Conservation (phyloP, 164 flowering plant species). For the Taxillus chinensis region DNA sequence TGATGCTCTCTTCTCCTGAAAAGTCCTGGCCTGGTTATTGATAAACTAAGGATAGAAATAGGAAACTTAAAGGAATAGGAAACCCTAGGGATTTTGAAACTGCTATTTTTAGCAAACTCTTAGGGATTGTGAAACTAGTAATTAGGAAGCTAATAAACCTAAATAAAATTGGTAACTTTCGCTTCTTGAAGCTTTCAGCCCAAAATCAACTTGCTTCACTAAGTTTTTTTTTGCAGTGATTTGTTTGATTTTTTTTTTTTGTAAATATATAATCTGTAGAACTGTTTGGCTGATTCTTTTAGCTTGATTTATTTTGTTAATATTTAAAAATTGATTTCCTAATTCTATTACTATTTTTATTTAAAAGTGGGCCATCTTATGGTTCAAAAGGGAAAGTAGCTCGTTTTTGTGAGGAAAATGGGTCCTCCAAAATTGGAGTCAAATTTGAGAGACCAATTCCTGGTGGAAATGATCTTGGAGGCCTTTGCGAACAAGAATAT, state of each 20-base stretch:
- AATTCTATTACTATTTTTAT: background rate
- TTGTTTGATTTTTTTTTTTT: background rate
- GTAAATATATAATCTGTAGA: too few relatives aligned
- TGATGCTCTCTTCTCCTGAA: too few relatives aligned
- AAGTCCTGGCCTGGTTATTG: too few relatives aligned
- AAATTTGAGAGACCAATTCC: constrained; percentile 72
- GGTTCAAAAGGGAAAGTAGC: constrained; percentile 71
- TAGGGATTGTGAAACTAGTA: too few relatives aligned
- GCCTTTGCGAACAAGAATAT: constrained; percentile 69
- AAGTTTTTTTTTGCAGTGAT: background rate
- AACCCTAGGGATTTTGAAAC: too few relatives aligned
- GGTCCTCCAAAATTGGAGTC: constrained; percentile 73
- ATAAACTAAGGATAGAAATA: too few relatives aligned
- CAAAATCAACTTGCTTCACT: too few relatives aligned
- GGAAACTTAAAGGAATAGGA: too few relatives aligned
- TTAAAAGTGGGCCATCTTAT: constrained; percentile 56
- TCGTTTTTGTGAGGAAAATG: constrained; percentile 71
- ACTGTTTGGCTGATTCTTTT: background rate
- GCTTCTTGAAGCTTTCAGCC: too few relatives aligned
- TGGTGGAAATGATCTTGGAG: constrained; percentile 81
- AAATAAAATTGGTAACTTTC: too few relatives aligned
- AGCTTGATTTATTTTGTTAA: background rate
- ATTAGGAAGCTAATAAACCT: too few relatives aligned
- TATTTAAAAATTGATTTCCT: background rate
- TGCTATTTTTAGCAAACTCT: too few relatives aligned